Percentiles rank a stretch among this genome's conserved stretches.
These are phyloP conservation scores for Schizophyllum commune DNA, from an alignment of 1,284 basidiomycete species.

Conservation along the genomic window DNA sequence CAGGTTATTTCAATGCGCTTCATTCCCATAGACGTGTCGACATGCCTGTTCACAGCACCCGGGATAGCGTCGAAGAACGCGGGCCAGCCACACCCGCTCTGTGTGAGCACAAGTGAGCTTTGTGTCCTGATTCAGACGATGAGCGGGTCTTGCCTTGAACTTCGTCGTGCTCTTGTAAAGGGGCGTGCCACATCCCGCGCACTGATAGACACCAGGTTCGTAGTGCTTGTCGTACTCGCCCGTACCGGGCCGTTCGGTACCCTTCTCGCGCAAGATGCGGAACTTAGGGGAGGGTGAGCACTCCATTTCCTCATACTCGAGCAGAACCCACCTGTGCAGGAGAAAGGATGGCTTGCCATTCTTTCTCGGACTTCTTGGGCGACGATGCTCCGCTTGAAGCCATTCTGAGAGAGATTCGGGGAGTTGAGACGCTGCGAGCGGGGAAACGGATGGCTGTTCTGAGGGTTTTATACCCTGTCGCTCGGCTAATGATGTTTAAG, in stretches of 20 bases:
- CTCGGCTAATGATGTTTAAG: too few species aligned
- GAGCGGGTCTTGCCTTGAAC: constrained; percentile 49
- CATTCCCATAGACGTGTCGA: constrained; percentile 52
- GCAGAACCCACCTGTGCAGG: constrained; percentile 68
- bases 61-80: constrained; percentile 94
- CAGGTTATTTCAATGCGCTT: constrained; percentile 73
- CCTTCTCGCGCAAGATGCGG: constrained; percentile 79
- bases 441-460: background rate
- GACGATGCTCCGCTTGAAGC: constrained; percentile 24
- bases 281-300: constrained; percentile 45
- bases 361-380: constrained; percentile 62
- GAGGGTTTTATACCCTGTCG: background rate
- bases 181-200: constrained; percentile 62
- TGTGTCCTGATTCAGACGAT: background rate
- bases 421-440: background rate
- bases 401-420: constrained; percentile 10
- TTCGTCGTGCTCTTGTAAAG: constrained; percentile 87
- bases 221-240: constrained; percentile 72
- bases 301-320: background rate
- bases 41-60: constrained; percentile 75
- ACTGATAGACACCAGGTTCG: constrained; percentile 64
- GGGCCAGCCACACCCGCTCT: constrained; percentile 95
- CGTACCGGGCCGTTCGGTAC: constrained; percentile 75
- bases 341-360: constrained; percentile 80
- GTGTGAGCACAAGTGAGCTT: background rate